These are phyloP conservation scores for Agaricus blazei DNA, from an alignment of 768 basidiomycete genomes.

Conservation along the genomic window DNA sequence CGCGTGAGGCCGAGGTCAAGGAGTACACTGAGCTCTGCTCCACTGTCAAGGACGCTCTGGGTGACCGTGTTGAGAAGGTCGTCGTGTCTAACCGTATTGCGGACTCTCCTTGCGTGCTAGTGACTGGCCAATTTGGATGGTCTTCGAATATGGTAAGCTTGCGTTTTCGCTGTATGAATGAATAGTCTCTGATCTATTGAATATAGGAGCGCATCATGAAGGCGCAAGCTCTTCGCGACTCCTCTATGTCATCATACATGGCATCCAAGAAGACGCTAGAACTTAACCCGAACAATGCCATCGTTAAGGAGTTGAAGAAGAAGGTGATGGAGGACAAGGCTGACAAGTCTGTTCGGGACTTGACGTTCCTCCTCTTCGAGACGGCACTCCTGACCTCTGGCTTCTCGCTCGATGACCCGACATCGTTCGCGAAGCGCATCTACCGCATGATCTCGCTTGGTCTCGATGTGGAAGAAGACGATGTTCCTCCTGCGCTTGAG, in stretches of 20 bases:
- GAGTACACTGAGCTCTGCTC: slow-evolving; percentile 87
- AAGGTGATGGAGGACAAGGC: slow-evolving; percentile 97
- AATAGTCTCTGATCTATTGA: not conserved
- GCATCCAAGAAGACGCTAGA: slow-evolving; percentile 97
- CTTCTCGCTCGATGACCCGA: slow-evolving; percentile 94
- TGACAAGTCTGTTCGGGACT: slow-evolving; percentile 96
- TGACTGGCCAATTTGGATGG: slow-evolving; percentile 99
- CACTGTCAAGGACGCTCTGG: slow-evolving; percentile 96
- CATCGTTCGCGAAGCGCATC: slow-evolving; percentile 93
- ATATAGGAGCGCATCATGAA: slow-evolving; percentile 94
- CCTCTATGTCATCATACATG: slow-evolving; percentile 99
- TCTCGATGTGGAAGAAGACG: slow-evolving; percentile 84
- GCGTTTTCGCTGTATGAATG: not conserved
- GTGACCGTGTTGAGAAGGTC: slow-evolving; percentile 99
- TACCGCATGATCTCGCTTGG: slow-evolving; percentile 95
- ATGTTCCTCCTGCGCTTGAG: slow-evolving; percentile 35
- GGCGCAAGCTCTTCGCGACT: slow-evolving; percentile 94
- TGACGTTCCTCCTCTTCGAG: slow-evolving; percentile 95
- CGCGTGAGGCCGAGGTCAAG: slow-evolving; percentile 78
- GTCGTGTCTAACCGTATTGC: slow-evolving; percentile 96
- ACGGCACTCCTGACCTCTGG: slow-evolving; percentile 93
- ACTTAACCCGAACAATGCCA: slow-evolving; percentile 87
- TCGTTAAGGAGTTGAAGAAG: slow-evolving; percentile 93
- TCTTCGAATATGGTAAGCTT: slow-evolving; percentile 90
- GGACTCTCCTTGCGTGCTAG: slow-evolving; percentile 94